Conservation (phyloP, 192 early-diverging fungal genomes). For the Obelidium mucronatum region DNA sequence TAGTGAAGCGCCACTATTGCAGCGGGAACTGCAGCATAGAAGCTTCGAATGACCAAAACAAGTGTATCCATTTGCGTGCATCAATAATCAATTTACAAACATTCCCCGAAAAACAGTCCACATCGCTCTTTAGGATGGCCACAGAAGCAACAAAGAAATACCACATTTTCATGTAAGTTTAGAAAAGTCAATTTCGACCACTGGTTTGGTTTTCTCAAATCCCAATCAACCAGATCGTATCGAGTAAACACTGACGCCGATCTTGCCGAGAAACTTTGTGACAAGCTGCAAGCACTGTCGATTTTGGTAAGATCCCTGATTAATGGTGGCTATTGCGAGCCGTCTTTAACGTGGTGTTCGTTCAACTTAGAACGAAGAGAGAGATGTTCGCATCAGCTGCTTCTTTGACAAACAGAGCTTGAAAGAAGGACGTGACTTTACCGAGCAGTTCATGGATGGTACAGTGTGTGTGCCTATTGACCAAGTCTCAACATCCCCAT, state of each 20-base stretch:
- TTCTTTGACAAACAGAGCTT: conserved; percentile 39
- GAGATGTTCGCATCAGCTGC: conserved; percentile 15
- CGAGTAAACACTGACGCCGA: conserved; percentile 33
- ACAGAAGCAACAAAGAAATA: background rate
- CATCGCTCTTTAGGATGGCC: too few relatives aligned
- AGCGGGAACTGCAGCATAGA: background rate
- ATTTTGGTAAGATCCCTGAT: conserved; percentile 1
- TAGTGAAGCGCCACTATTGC: background rate
- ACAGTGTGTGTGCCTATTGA: too few relatives aligned
- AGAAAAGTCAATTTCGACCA: background rate
- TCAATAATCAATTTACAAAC: too few relatives aligned
- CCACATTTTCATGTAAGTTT: conserved; percentile 26
- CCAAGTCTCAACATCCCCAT: background rate
- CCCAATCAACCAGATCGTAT: conserved; percentile 9
- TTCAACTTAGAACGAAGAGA: conserved; percentile 31
- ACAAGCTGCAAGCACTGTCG: conserved; percentile 27
- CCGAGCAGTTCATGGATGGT: conserved; percentile 24
- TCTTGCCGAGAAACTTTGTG: conserved; percentile 22
- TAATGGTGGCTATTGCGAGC: too few relatives aligned
- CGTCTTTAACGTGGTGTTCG: too few relatives aligned
- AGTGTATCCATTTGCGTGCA: too few relatives aligned
- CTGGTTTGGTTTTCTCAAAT: background rate
- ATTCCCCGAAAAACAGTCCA: too few relatives aligned
- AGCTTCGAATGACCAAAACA: background rate
- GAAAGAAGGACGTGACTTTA: conserved; percentile 22